Evolutionary conservation across 1,284 basidiomycete species (phyloP).

Genomic region (Peniophora sp.): DNA sequence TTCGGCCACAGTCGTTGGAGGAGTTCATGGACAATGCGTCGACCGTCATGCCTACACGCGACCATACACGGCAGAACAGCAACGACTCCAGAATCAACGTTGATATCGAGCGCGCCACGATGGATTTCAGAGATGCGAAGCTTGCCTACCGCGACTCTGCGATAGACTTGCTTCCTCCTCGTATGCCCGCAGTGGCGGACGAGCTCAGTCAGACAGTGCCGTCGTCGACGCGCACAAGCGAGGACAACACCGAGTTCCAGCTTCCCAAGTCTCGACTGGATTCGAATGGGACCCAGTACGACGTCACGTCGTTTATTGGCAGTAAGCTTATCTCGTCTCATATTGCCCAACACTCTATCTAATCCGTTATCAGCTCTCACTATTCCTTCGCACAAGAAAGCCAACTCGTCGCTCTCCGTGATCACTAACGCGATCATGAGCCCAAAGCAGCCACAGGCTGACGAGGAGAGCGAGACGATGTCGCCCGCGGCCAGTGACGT

Average conservation of each 20-base stretch:
- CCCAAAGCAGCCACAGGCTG: no score
- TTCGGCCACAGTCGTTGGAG: constrained; percentile 3
- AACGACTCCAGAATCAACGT: no score
- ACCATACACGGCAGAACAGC: no score
- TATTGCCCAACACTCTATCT: constrained; percentile 8
- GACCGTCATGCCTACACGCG: not conserved
- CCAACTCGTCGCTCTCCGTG: constrained; percentile 1
- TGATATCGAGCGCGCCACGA: not conserved
- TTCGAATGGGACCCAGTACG: constrained; percentile 53
- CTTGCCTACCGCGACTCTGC: constrained; percentile 4
- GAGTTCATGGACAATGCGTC: not conserved
- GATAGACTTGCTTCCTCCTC: constrained; percentile 17
- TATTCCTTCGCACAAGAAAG: constrained; percentile 5
- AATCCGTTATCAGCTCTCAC: constrained; percentile 15
- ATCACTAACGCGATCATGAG: not conserved
- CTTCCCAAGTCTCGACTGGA: constrained; percentile 20
- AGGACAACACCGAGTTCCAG: constrained; percentile 9
- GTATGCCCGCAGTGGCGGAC: constrained; percentile 15
- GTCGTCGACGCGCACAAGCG: constrained; percentile 24
- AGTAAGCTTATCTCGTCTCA: constrained; percentile 31
- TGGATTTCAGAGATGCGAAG: not conserved
- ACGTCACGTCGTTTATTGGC: constrained; percentile 71
- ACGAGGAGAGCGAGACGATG: constrained; percentile 8
- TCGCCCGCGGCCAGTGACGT: constrained; percentile 13
- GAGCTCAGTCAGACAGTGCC: constrained; percentile 17